Base-by-base conservation (phyloP, 306 rosid species). In the Citrullus amarus region DNA sequence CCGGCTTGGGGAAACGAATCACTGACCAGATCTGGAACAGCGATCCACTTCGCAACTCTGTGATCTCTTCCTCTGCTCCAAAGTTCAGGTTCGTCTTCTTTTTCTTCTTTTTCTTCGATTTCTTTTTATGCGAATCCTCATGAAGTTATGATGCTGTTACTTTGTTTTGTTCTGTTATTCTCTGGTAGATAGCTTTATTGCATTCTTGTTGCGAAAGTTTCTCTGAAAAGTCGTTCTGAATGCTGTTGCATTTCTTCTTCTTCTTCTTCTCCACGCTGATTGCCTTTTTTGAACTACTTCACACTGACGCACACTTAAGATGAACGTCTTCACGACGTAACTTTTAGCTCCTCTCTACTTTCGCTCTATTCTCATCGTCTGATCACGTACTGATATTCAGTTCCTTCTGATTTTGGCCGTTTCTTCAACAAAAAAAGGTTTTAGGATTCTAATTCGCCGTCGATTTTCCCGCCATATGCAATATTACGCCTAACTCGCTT, bases 21-120 rank as follows among this genome's bases (percentile, higher is more conserved):
- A 79, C 82, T 38, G 73, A 80, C 82, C 90, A 88, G 94, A 91
- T 92, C 93, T 84, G 90, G 89, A 86, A 81, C n/a, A 75, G 87
- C 22, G 79, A 58, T 41, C 51, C 84, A 14, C 18, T 86, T 82
- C 84, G 30, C 60, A 68, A 20, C 16, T 51, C 83, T 4, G 34
- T 59, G 75, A 67, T 66, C 73, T 78, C 82, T 57, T 16, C 80
- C 48, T 56, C 92, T 66, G 63, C 85, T 57, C 80, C 80, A 65
- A 28, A 89, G 57, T 13, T 76, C 70, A 89, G 96, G 96, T 89
- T 32, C 3, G 50, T 71, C 61, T 82, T 4, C 17, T 17, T 25
- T 25, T 25, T 46, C 76, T 77, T 75, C 36, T 1, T 11, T 77
- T 25, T 48, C 28, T 32, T 11, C 6, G 57, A 53, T 53, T 53